phyloP scores from a whole-genome alignment of 2,329 filamentous ascomycete species.

The Calonectria pseudoturangicola region DNA sequence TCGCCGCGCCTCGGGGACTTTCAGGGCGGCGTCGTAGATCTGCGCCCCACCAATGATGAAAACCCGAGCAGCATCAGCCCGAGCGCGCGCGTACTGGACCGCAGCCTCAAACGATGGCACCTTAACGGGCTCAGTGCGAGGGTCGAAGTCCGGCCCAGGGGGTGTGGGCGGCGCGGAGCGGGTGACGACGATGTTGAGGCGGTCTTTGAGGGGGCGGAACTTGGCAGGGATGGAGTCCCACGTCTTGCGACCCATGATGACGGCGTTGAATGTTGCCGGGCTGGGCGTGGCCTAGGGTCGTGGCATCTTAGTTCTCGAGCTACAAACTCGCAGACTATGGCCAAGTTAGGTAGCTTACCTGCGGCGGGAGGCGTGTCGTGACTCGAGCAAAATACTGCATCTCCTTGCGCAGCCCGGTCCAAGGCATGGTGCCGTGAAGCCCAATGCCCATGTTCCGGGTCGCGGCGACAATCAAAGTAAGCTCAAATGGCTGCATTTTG shows the following conservation, averaged over 20 bases:
- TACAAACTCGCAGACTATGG: background rate
- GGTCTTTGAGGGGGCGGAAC: constrained; percentile 86
- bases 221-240: constrained; percentile 91
- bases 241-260: constrained; percentile 98
- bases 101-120: constrained; percentile 76
- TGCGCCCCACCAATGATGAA: constrained; percentile 95
- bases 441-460: constrained; percentile 95
- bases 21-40: constrained; percentile 85
- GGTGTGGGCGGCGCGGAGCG: constrained; percentile 63
- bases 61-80: constrained; percentile 72
- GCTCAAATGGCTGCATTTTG: constrained; percentile 68
- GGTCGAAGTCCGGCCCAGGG: constrained; percentile 31
- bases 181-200: constrained; percentile 89
- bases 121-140: constrained; percentile 69
- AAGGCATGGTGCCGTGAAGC: constrained; percentile 85
- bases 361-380: constrained; percentile 79
- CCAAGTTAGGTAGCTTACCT: constrained; percentile 56
- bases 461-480: constrained; percentile 96
- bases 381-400: constrained; percentile 97
- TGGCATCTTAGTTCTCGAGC: background rate
- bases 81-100: constrained; percentile 66
- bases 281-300: constrained; percentile 54
- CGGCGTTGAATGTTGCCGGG: constrained; percentile 75
- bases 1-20: constrained; percentile 72
- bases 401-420: constrained; percentile 91